Conservation (phyloP, 2,329 filamentous ascomycete genomes). For the Canariomyces notabilis region DNA sequence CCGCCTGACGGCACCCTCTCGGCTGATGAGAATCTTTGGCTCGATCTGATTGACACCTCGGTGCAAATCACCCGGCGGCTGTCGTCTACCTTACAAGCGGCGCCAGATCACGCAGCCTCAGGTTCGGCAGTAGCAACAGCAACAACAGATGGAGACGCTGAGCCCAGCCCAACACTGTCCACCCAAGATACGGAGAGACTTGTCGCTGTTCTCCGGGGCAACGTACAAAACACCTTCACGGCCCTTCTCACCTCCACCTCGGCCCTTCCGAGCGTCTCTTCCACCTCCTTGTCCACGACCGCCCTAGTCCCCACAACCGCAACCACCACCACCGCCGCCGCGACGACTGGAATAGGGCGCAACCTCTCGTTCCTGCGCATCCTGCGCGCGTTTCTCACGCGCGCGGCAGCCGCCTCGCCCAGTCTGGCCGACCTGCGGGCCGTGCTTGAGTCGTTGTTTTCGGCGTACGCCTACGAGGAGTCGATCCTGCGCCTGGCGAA, state of each 20-base stretch:
- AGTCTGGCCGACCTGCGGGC: conserved; percentile 80
- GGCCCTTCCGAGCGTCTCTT: conserved; percentile 45
- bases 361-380: conserved; percentile 83
- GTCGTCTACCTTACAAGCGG: conserved; percentile 47
- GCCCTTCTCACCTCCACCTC: conserved; percentile 76
- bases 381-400: conserved; percentile 78
- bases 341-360: conserved; percentile 32
- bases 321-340: conserved; percentile 29
- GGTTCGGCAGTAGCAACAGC: too few species aligned
- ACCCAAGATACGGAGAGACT: conserved; percentile 56
- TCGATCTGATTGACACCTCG: conserved; percentile 55
- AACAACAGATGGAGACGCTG: conserved; percentile 24
- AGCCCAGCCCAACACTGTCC: conserved; percentile 18
- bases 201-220: conserved; percentile 62
- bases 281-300: conserved; percentile 68
- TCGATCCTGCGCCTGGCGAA: conserved; percentile 82
- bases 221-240: conserved; percentile 89
- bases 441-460: conserved; percentile 84
- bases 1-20: conserved; percentile 41
- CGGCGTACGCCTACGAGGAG: conserved; percentile 92
- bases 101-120: too few species aligned
- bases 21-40: conserved; percentile 53
- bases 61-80: conserved; percentile 61
- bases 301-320: conserved; percentile 69
- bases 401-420: conserved; percentile 75